Evolutionary conservation across 2,329 filamentous ascomycete species (phyloP).

Genomic region (Aspergillus puulaauensis): DNA sequence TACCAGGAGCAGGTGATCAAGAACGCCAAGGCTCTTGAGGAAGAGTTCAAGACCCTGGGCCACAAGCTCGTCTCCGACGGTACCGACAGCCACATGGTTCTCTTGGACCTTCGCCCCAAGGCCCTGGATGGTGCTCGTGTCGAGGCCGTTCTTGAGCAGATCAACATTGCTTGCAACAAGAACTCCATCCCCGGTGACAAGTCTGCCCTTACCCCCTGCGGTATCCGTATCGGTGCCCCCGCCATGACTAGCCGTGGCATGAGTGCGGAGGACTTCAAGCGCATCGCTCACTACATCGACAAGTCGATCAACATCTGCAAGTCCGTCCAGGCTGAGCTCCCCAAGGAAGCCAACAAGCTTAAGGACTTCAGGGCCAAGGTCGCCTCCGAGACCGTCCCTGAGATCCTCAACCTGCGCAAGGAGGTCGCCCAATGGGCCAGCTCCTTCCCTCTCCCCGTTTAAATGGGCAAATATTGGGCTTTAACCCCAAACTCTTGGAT

Average conservation of each 20-base stretch:
- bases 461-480: constrained; percentile 21
- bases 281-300: constrained; percentile 87
- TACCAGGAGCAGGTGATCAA: constrained; percentile 89
- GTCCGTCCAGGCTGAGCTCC: constrained; percentile 77
- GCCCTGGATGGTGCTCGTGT: constrained; percentile 87
- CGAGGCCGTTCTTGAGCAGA: constrained; percentile 92
- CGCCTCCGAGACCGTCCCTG: constrained; percentile 70
- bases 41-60: constrained; percentile 66
- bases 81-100: constrained; percentile 95
- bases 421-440: constrained; percentile 87
- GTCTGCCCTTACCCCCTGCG: constrained; percentile 89
- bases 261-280: constrained; percentile 85
- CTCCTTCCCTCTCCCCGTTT: constrained; percentile 81
- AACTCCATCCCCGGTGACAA: constrained; percentile 98
- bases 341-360: constrained; percentile 98
- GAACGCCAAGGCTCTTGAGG: constrained; percentile 86
- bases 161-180: constrained; percentile 99
- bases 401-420: constrained; percentile 82
- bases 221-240: constrained; percentile 93
- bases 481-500: constrained; percentile 9
- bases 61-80: constrained; percentile 91
- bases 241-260: constrained; percentile 98
- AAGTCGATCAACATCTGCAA: constrained; percentile 84
- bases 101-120: constrained; percentile 87
- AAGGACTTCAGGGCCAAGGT: constrained; percentile 99